A percentile compares a stretch with the other conserved stretches of the same genome.
Conservation (phyloP, 441 rosid species). For the Croton laevigatus region DNA sequence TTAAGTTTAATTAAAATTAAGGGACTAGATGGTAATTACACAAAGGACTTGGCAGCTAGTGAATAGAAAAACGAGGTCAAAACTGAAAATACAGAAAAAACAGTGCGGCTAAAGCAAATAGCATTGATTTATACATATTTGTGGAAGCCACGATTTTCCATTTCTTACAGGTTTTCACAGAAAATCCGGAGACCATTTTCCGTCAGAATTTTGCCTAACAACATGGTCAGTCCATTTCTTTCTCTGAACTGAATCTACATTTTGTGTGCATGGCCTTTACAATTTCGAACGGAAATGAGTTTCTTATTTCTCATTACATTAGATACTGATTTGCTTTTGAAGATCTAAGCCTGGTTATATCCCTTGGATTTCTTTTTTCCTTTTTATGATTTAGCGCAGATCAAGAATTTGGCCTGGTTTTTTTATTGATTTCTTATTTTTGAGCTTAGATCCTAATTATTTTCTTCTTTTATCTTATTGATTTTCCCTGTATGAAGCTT, state of each 20-base stretch:
- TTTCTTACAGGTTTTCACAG: background rate
- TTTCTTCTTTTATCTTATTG: background rate
- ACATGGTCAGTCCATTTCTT: slow-evolving; percentile 28
- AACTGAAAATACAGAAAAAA: background rate
- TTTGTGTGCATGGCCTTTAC: background rate
- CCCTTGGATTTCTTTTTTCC: background rate
- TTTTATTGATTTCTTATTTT: background rate
- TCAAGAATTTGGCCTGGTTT: slow-evolving; percentile 10
- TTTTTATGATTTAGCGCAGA: slow-evolving; percentile 4
- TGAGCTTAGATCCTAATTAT: slow-evolving; percentile 5
- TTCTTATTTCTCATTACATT: background rate
- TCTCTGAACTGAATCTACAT: background rate
- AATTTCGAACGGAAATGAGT: background rate
- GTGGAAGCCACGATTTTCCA: background rate
- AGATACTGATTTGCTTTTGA: background rate
- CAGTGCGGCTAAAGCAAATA: background rate
- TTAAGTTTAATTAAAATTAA: no score
- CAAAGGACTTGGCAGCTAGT: background rate
- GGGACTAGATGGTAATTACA: no score
- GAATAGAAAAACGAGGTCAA: background rate
- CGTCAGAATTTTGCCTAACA: slow-evolving; percentile 18
- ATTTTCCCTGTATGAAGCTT: background rate
- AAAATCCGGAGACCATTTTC: background rate
- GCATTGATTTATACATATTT: background rate
- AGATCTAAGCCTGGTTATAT: background rate